Evolutionary conservation across 148 eudicot genomes (phyloP).

Genomic region (Mesembryanthemum crystallinum): DNA sequence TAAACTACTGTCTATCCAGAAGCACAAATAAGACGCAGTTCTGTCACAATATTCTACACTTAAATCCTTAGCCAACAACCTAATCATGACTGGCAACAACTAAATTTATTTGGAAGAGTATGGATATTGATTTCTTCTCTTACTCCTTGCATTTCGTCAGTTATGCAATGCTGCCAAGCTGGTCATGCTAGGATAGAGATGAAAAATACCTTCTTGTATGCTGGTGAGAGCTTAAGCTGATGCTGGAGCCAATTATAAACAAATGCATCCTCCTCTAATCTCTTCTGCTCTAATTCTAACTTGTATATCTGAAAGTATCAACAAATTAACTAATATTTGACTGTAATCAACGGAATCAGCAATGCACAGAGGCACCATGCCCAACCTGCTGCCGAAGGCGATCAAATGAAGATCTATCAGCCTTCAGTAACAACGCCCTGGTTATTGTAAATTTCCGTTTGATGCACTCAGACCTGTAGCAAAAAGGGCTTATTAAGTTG

Average conservation of each 20-base stretch:
- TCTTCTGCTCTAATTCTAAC: slow-evolving; percentile 72
- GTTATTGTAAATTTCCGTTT: slow-evolving; percentile 66
- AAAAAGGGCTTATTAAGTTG: not conserved
- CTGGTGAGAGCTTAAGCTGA: slow-evolving; percentile 75
- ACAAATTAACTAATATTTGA: not conserved
- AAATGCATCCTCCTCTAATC: slow-evolving; percentile 72
- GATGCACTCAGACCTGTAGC: slow-evolving; percentile 53
- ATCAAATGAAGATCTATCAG: slow-evolving; percentile 72
- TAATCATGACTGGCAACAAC: too few species aligned
- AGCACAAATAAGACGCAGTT: not conserved
- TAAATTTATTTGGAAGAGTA: too few species aligned
- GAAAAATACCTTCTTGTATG: slow-evolving; percentile 63
- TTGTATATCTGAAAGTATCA: slow-evolving; percentile 52
- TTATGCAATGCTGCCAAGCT: too few species aligned
- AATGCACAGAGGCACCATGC: not conserved
- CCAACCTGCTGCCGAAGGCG: slow-evolving; percentile 67
- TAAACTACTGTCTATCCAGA: not conserved
- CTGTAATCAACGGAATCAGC: not conserved
- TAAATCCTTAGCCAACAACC: not conserved
- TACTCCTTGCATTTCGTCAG: too few species aligned
- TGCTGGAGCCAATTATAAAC: slow-evolving; percentile 83
- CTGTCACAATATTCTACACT: not conserved
- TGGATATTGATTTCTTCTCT: too few species aligned
- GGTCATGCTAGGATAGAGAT: too few species aligned
- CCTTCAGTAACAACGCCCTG: slow-evolving; percentile 61